phyloP scores from a whole-genome alignment of 148 eudicot genomes.

The Selenicereus undatus region DNA sequence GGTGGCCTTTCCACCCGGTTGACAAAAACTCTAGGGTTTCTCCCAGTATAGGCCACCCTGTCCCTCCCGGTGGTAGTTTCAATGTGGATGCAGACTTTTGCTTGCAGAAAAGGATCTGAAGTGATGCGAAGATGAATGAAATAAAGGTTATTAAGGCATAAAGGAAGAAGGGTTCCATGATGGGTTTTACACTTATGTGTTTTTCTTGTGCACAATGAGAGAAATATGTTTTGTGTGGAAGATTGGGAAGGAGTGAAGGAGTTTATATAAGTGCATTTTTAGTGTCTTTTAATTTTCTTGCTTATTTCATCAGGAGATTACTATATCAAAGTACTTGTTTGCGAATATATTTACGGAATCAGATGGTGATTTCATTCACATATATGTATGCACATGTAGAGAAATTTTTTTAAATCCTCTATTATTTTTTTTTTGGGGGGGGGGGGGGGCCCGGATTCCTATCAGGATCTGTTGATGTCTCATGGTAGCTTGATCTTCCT shows the following conservation, averaged over 20 bases:
- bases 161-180: constrained; percentile 26
- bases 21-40: constrained; percentile 38
- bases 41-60: constrained; percentile 40
- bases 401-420: too few species aligned
- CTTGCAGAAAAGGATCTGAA: constrained; percentile 18
- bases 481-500: too few species aligned
- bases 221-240: not conserved
- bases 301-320: not conserved
- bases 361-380: not conserved
- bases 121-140: constrained; percentile 19
- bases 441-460: too few species aligned
- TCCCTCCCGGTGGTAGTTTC: constrained; percentile 39
- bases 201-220: not conserved
- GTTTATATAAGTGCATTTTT: not conserved
- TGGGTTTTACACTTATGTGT: not conserved
- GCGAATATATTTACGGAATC: not conserved
- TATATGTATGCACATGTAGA: too few species aligned
- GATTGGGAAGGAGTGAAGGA: not conserved
- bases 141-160: constrained; percentile 21
- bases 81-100: not conserved
- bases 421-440: too few species aligned
- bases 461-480: too few species aligned
- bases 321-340: not conserved
- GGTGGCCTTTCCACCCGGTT: constrained; percentile 32
- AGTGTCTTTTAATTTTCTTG: not conserved